Evolutionary conservation across 441 rosid species (phyloP).

Genomic region (Metrosideros polymorpha): DNA sequence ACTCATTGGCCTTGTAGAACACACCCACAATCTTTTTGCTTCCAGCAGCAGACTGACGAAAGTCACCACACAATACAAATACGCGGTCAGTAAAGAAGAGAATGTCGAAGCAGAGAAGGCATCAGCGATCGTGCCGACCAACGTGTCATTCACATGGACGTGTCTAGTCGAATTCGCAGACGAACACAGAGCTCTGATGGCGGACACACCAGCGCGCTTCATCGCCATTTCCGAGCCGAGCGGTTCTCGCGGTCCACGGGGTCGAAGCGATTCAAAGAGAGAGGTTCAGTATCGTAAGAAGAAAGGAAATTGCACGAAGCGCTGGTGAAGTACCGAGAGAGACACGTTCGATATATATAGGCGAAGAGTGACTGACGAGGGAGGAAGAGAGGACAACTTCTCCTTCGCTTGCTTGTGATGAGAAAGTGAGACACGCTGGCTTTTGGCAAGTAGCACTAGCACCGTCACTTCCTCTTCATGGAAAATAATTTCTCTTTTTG

Average conservation of each 20-base stretch:
- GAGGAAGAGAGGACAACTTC: neutral
- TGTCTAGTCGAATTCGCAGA: neutral
- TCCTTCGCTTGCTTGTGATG: neutral
- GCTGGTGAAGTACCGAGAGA: neutral
- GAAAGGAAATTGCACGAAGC: neutral
- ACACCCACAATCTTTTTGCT: conserved; percentile 95
- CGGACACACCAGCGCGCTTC: neutral
- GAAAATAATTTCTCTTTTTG: neutral
- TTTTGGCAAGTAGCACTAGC: neutral
- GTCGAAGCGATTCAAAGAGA: neutral
- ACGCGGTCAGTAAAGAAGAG: neutral
- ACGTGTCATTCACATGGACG: neutral
- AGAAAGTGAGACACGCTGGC: neutral
- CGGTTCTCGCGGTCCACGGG: neutral
- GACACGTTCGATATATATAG: neutral
- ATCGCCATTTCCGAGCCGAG: neutral
- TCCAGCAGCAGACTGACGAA: conserved; percentile 51
- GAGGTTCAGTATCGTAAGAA: neutral
- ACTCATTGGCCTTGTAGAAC: conserved; percentile 83
- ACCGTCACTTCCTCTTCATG: neutral
- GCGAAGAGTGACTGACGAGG: neutral
- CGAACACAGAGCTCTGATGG: neutral
- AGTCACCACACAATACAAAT: neutral
- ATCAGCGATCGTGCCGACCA: no score
- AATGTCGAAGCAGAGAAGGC: neutral